Conservation (phyloP, 345 rosid species). For the Aegle marmelos region DNA sequence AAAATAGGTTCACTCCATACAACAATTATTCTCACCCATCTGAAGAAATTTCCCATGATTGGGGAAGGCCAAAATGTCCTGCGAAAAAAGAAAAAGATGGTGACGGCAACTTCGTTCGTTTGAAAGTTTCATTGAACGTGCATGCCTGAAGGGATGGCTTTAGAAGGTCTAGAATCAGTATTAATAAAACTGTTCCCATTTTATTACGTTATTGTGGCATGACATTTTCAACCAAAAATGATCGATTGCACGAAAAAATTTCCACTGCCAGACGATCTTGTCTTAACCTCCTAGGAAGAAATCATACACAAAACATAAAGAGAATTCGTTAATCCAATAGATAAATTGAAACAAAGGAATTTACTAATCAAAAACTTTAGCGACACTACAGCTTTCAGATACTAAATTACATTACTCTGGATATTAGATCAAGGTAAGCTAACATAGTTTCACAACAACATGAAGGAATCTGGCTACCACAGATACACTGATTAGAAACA, state of each 20-base stretch:
- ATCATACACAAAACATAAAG: not conserved
- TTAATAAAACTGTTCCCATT: not conserved
- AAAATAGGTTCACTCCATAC: no score
- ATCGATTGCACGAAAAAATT: not conserved
- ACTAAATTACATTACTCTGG: constrained; percentile 14
- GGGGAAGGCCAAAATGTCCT: not conserved
- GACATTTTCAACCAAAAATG: not conserved
- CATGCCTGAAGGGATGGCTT: not conserved
- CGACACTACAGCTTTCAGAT: constrained; percentile 1
- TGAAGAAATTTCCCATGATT: constrained; percentile 4
- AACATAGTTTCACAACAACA: constrained; percentile 4
- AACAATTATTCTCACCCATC: not conserved
- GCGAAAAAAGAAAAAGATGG: not conserved
- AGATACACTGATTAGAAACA: not conserved
- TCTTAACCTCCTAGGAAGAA: not conserved
- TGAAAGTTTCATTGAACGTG: not conserved
- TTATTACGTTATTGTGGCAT: not conserved
- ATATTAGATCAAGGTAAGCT: constrained; percentile 10
- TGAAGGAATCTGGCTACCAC: not conserved
- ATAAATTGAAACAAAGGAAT: constrained; percentile 1
- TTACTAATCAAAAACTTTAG: not conserved
- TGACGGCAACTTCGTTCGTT: not conserved
- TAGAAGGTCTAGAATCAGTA: not conserved
- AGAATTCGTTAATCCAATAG: not conserved
- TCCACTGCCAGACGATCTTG: not conserved